Conservation (phyloP, 495 filamentous ascomycete genomes). For the Hypoxylon perforatum region DNA sequence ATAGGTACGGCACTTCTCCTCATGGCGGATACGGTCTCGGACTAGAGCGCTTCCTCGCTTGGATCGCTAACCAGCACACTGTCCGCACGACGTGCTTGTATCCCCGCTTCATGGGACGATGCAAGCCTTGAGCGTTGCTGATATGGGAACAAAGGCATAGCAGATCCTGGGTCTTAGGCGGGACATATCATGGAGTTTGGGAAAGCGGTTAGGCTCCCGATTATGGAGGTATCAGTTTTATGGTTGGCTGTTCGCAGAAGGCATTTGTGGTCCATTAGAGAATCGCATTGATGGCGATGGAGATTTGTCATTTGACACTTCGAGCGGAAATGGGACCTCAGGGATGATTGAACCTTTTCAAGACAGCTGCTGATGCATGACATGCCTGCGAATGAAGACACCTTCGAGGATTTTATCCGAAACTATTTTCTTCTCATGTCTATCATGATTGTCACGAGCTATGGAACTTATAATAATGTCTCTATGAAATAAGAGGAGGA, state of each 20-base stretch:
- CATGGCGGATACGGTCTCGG: constrained; percentile 97
- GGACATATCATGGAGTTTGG: constrained; percentile 27
- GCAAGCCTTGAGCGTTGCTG: constrained; percentile 74
- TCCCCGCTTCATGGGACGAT: constrained; percentile 92
- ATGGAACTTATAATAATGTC: no score
- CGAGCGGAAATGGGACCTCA: background rate
- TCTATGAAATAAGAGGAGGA: no score
- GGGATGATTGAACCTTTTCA: background rate
- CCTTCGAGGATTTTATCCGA: no score
- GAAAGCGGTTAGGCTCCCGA: constrained; percentile 34
- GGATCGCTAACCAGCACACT: constrained; percentile 92
- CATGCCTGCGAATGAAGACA: background rate
- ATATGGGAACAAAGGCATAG: constrained; percentile 2
- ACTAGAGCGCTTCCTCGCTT: constrained; percentile 95
- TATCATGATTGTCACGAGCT: no score
- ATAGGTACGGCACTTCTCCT: constrained; percentile 89
- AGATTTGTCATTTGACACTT: no score
- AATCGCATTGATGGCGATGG: background rate
- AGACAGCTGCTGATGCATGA: background rate
- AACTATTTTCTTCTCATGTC: no score
- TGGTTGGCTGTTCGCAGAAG: constrained; percentile 17
- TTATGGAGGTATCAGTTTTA: constrained; percentile 19
- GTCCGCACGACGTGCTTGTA: constrained; percentile 92
- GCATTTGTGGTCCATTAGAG: background rate
- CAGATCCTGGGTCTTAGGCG: constrained; percentile 14